Evolutionary conservation across 805 yeast genomes (phyloP).

Genomic region (Candida sonorensis): DNA sequence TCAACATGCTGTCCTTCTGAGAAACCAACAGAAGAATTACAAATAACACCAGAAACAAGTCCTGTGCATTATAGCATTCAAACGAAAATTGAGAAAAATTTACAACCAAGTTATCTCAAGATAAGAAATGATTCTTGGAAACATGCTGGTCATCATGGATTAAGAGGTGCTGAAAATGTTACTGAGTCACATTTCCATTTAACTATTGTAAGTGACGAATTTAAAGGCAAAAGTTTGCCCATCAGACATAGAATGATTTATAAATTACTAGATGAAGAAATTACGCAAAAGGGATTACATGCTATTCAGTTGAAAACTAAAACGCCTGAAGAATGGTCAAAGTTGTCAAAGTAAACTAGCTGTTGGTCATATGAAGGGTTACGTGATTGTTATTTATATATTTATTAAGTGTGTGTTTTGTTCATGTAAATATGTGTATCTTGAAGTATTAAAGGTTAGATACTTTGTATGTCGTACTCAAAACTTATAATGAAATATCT

Average conservation of each 20-base stretch:
- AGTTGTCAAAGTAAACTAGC: too few species aligned
- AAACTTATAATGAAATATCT: too few species aligned
- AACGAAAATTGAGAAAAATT: conserved; percentile 33
- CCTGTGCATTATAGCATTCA: conserved; percentile 48
- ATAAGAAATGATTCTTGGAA: conserved; percentile 79
- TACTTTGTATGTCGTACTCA: too few species aligned
- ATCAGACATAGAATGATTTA: conserved; percentile 75
- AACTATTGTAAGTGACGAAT: conserved; percentile 62
- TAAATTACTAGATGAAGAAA: conserved; percentile 61
- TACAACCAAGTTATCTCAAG: conserved; percentile 39
- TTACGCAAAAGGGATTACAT: conserved; percentile 68
- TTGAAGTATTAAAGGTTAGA: too few species aligned
- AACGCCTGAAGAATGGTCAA: conserved; percentile 53
- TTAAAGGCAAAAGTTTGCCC: conserved; percentile 60
- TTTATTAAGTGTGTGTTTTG: neutral
- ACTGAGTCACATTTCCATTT: conserved; percentile 81
- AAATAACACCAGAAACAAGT: conserved; percentile 21
- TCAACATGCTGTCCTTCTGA: conserved; percentile 1
- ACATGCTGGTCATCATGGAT: conserved; percentile 82
- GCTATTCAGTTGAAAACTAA: conserved; percentile 82
- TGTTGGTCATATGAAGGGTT: conserved; percentile 6
- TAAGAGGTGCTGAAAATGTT: conserved; percentile 63
- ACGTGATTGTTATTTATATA: neutral
- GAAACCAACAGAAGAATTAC: conserved; percentile 1
- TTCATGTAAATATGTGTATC: neutral